Evolutionary conservation across 2,329 filamentous ascomycete species (phyloP), one percentile per base, ranked within the genome.

Genomic region (Emergomyces orientalis): DNA sequence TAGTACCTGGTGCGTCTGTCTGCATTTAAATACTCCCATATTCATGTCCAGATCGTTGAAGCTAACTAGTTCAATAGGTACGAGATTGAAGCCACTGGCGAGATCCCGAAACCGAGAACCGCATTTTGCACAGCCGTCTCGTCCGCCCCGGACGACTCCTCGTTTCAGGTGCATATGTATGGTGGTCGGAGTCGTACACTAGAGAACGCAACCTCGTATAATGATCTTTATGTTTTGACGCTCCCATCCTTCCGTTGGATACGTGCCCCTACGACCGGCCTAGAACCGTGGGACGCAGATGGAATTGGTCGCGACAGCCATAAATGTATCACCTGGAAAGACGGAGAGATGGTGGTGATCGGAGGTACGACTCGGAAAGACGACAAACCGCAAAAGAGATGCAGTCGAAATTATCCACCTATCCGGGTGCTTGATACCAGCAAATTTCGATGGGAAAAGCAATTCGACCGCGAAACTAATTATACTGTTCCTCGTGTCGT

Each of bases 201-300:
- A 11, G 11, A 25, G 27, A 55, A 55, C 22, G 37, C 45, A 43
- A 61, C 47, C 37, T 25, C 39, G 22, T 32, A 54, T 37, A 37
- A 55, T 17, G 60, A 61, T 25, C 43, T 61, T n/a, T 55, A 61
- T 17, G 30, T 61, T 19, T 25, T 61, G 25, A 43, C 60, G 6
- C 30, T 61, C 19, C 60, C 60, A 43, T 61, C 60, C 3, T 61
- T 61, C 25, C 60, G 60, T 41, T 61, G 60, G 60, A 55, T 61
- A 49, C 37, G 39, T 25, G 51, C 37, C 17, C 37, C 37, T 11
- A 54, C 60, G 22, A 54, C 30, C 13, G 60, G 60, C 22, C 17
- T 32, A 22, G n/a, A 39, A 25, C 32, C 45, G 7, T 59, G 39
- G 32, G 19, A 32, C 2, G 43, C 3, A 11, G n/a, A 39, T 9